Evolutionary conservation across 2,329 filamentous ascomycete species (phyloP).

Genomic region (Orbilia brochopaga): DNA sequence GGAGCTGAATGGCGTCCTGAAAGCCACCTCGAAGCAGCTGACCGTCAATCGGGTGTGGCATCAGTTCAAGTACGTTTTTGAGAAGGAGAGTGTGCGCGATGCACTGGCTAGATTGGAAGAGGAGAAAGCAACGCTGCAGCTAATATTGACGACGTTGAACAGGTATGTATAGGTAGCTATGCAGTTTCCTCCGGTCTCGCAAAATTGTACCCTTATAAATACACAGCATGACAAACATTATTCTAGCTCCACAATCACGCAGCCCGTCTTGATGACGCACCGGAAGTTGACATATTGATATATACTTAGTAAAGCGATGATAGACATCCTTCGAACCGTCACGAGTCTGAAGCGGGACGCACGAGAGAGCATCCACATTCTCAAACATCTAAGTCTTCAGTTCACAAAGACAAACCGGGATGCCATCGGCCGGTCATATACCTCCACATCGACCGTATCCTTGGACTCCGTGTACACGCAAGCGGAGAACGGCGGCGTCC

Average conservation of each 20-base stretch:
- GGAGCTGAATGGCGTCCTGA: slow-evolving; percentile 22
- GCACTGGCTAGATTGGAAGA: slow-evolving; percentile 24
- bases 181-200: no score
- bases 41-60: slow-evolving; percentile 8
- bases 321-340: neutral
- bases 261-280: no score
- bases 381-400: neutral
- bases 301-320: neutral
- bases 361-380: neutral
- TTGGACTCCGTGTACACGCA: neutral
- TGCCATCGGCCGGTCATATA: neutral
- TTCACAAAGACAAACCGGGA: neutral
- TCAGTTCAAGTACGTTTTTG: slow-evolving; percentile 29
- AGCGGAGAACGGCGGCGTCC: neutral
- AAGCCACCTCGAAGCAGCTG: neutral
- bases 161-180: neutral
- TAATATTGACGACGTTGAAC: slow-evolving; percentile 14
- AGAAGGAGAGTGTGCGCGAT: slow-evolving; percentile 17
- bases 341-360: neutral
- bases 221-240: no score
- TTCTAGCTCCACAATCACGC: no score
- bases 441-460: neutral
- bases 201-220: no score
- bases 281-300: neutral
- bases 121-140: slow-evolving; percentile 25